Evolutionary conservation across 805 yeast species (phyloP).

Genomic region (Schizosaccharomyces lindneri): DNA sequence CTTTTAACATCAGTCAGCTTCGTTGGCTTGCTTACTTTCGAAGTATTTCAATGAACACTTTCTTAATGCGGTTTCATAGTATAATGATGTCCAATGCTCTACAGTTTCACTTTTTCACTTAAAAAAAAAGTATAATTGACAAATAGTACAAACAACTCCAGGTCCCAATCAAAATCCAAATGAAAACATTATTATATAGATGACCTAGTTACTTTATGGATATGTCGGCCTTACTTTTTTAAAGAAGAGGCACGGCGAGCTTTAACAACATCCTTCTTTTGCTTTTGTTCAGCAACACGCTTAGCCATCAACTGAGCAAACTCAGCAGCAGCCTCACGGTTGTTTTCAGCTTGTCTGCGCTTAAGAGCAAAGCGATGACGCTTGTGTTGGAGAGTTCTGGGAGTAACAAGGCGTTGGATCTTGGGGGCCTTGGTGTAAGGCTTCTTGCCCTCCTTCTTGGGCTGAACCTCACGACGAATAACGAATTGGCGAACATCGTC

Average conservation of each 20-base stretch:
- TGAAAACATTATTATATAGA: background rate
- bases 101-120: too few relatives aligned
- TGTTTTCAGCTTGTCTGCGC: constrained; percentile 91
- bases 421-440: constrained; percentile 99
- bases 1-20: too few relatives aligned
- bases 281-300: constrained; percentile 95
- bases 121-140: too few relatives aligned
- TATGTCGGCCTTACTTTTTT: constrained; percentile 14
- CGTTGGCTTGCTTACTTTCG: too few relatives aligned
- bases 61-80: too few relatives aligned
- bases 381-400: constrained; percentile 98
- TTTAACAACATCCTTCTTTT: constrained; percentile 93
- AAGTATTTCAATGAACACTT: too few relatives aligned
- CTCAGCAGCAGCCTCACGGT: constrained; percentile 99
- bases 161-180: background rate
- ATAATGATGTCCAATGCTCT: too few relatives aligned
- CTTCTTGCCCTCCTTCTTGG: constrained; percentile 73
- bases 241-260: constrained; percentile 99
- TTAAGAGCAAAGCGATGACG: constrained; percentile 83
- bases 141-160: too few relatives aligned
- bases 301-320: constrained; percentile 95
- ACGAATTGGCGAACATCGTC: constrained; percentile 81
- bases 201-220: background rate
- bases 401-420: constrained; percentile 98
- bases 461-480: constrained; percentile 75